Base-by-base conservation (phyloP, 495 filamentous ascomycete genomes). In the Pseudoneurospora amorphoporcata region DNA sequence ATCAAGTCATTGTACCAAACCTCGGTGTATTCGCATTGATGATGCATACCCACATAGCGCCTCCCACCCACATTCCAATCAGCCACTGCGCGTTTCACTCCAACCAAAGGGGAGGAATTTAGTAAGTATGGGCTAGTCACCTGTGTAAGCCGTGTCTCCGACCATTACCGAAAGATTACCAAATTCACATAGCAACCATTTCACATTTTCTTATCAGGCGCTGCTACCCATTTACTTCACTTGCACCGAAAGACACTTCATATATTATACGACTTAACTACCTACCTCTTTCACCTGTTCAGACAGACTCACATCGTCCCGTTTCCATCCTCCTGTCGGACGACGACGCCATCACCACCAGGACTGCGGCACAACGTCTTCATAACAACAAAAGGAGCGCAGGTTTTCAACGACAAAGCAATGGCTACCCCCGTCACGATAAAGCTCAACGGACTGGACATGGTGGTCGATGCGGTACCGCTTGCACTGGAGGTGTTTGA, bases 401-500 rank as follows among this genome's bases (percentile, higher is more conserved):
- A 65, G 53, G 53, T 35, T 68, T 10, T 35, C 35, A 10, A 35
- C 37, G 19, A 32, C 40, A 17, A 71, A 72, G 71, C n/a, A 70
- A 83, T 83, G 81, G 75, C 82, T 23, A 71, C 78, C 39, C 72
- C 53, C 4, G 19, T 77, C 17, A 71, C 39, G 8, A 71, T 80
- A 23, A 73, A 58, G 3, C 71, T 79, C 65, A 39, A 74, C 65
- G 69, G 70, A 65, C 12, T 74, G 39, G 43, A 69, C 19, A 70
- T 81, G 71, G 75, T 78, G 10, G 69, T 91, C 73, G 76, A 80
- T 35, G 85, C 88, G 8, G 82, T 84, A 69, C 88, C 90, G 29
- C 88, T 97, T 71, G 90, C 88, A 8, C 83, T 86, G 61, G 77
- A 81, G 10, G 78, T 87, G 76, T 99, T 98, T 83, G 83, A 90